Percentiles rank a stretch among this genome's conserved stretches.
These are phyloP conservation scores for Metarhizium album DNA, from an alignment of 2,329 filamentous ascomycete species.

Conservation along the genomic window DNA sequence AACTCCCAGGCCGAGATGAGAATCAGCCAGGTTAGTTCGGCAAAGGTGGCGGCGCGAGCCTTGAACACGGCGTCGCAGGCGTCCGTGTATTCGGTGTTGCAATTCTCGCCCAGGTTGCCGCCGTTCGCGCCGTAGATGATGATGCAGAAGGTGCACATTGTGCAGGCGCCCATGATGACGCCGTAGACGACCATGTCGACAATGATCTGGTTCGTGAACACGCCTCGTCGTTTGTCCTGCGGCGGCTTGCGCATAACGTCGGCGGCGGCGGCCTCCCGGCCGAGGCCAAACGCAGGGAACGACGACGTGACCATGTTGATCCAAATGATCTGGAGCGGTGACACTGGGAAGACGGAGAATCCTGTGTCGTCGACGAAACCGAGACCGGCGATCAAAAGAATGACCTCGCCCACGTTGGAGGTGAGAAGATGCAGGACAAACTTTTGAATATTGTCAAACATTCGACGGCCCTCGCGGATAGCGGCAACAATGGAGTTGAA, in stretches of 20 bases:
- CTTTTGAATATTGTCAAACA: slow-evolving; percentile 85
- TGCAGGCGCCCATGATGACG: slow-evolving; percentile 62
- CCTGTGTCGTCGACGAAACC: slow-evolving; percentile 63
- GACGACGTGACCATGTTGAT: slow-evolving; percentile 90
- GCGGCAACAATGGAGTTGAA: slow-evolving; percentile 79
- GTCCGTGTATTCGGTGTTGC: slow-evolving; percentile 49
- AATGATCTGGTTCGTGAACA: slow-evolving; percentile 70
- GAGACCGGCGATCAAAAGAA: slow-evolving; percentile 69
- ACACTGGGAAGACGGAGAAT: slow-evolving; percentile 75
- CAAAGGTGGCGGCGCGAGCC: slow-evolving; percentile 63
- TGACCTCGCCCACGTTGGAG: slow-evolving; percentile 76
- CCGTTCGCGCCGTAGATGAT: slow-evolving; percentile 45
- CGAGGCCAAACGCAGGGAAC: slow-evolving; percentile 79
- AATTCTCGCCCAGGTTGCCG: slow-evolving; percentile 46
- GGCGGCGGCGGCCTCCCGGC: slow-evolving; percentile 62
- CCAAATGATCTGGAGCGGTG: slow-evolving; percentile 82
- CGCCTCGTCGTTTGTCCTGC: slow-evolving; percentile 54
- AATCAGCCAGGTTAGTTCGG: slow-evolving; percentile 62
- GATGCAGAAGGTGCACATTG: slow-evolving; percentile 55
- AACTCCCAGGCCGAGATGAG: slow-evolving; percentile 71
- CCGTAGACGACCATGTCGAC: slow-evolving; percentile 75
- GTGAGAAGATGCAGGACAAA: slow-evolving; percentile 72
- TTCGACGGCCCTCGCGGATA: slow-evolving; percentile 71
- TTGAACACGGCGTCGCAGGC: slow-evolving; percentile 52
- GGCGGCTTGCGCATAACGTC: slow-evolving; percentile 76